Conservation (phyloP, 1,284 basidiomycete genomes). For the Afroboletus lepidellus region DNA sequence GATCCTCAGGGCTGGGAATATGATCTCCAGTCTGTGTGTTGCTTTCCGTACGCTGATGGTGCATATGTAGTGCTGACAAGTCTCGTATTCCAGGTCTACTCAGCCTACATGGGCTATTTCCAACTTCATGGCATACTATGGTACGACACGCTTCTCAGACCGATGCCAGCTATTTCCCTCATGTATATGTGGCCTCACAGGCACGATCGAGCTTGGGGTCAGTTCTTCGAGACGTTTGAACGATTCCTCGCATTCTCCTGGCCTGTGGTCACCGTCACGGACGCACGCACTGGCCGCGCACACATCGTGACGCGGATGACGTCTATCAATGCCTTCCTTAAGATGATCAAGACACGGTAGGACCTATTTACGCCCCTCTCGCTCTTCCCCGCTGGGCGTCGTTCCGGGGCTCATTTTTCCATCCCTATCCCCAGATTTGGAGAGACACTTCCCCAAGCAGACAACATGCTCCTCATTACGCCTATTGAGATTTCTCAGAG, state of each 20-base stretch:
- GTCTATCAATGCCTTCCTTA: constrained; percentile 69
- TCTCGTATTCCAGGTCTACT: constrained; percentile 57
- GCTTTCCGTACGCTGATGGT: neutral
- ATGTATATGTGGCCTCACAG: constrained; percentile 35
- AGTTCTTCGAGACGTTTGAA: constrained; percentile 77
- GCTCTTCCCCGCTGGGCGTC: neutral
- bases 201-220: constrained; percentile 82
- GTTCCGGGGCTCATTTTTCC: neutral
- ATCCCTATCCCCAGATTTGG: constrained; percentile 49
- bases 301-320: constrained; percentile 77
- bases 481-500: constrained; percentile 70
- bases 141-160: constrained; percentile 39
- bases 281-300: constrained; percentile 66
- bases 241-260: constrained; percentile 83
- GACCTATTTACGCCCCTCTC: constrained; percentile 7
- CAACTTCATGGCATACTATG: constrained; percentile 72
- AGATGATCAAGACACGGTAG: constrained; percentile 77
- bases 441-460: constrained; percentile 65
- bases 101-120: constrained; percentile 82
- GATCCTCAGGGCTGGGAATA: constrained; percentile 80
- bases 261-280: constrained; percentile 81
- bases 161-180: neutral
- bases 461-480: constrained; percentile 61
- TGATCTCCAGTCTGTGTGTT: constrained; percentile 76
- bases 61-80: constrained; percentile 1